phyloP scores from a whole-genome alignment of 441 rosid genomes.

The Gossypium laxum region DNA sequence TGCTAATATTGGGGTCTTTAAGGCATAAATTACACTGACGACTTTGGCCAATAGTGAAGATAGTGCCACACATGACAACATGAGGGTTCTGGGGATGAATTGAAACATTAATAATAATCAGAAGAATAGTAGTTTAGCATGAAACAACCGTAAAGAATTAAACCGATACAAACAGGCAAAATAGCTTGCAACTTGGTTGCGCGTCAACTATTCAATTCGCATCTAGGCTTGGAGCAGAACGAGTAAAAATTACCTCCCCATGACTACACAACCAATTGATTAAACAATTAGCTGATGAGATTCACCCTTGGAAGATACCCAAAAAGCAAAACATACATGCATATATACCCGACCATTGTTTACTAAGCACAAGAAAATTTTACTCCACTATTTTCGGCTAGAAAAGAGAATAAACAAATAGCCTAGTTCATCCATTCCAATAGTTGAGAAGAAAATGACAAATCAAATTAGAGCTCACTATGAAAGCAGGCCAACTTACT shows the following conservation, averaged over 20 bases:
- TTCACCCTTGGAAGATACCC: not conserved
- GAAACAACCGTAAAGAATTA: not conserved
- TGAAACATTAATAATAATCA: conserved; percentile 18
- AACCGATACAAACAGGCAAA: not conserved
- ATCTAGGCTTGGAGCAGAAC: not conserved
- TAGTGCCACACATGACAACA: conserved; percentile 42
- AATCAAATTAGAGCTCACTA: not conserved
- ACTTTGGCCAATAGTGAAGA: conserved; percentile 67
- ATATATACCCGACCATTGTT: not conserved
- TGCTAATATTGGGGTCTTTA: conserved; percentile 51
- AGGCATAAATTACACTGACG: conserved; percentile 63
- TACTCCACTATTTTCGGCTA: not conserved
- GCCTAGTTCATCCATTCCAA: not conserved
- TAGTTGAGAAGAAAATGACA: not conserved
- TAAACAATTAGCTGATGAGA: not conserved
- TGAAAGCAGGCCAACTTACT: not conserved
- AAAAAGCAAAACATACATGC: not conserved
- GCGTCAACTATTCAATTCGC: not conserved
- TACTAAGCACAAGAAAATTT: not conserved
- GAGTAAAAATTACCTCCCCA: not conserved
- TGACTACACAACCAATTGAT: not conserved
- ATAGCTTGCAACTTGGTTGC: not conserved
- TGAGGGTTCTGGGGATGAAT: conserved; percentile 62
- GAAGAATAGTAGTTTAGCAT: conserved; percentile 10
- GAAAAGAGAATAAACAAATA: not conserved